These are phyloP conservation scores for Gnomoniopsis smithogilvyi DNA, from an alignment of 2,329 filamentous ascomycete species.

Conservation along the genomic window DNA sequence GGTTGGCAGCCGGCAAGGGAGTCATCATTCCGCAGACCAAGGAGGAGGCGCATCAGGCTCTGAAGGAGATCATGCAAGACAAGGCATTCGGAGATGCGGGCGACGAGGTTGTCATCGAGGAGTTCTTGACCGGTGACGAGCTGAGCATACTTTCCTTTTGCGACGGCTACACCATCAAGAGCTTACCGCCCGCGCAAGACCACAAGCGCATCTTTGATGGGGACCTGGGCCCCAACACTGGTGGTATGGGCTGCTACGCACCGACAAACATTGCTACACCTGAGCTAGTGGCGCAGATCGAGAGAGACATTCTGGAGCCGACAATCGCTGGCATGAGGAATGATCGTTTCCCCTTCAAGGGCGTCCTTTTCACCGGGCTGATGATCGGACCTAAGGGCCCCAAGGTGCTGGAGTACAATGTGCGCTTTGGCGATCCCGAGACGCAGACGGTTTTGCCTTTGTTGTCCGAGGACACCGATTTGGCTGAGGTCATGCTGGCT, in stretches of 20 bases:
- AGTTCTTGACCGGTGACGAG: slow-evolving; percentile 88
- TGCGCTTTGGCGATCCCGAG: slow-evolving; percentile 89
- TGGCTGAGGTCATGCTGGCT: slow-evolving; percentile 85
- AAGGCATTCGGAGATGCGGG: slow-evolving; percentile 84
- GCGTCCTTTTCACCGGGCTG: slow-evolving; percentile 82
- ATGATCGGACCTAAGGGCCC: slow-evolving; percentile 85
- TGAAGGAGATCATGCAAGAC: slow-evolving; percentile 88
- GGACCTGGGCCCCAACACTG: slow-evolving; percentile 88
- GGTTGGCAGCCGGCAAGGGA: slow-evolving; percentile 90
- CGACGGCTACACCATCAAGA: slow-evolving; percentile 81
- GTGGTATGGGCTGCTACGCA: slow-evolving; percentile 96
- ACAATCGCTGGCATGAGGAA: slow-evolving; percentile 85
- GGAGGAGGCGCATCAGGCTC: slow-evolving; percentile 75
- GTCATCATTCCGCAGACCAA: slow-evolving; percentile 84
- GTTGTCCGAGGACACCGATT: slow-evolving; percentile 72
- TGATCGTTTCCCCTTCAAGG: slow-evolving; percentile 71
- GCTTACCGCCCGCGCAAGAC: slow-evolving; percentile 87
- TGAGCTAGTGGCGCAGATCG: slow-evolving; percentile 72
- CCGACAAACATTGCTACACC: slow-evolving; percentile 78
- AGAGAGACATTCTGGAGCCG: slow-evolving; percentile 80
- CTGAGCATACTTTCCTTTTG: slow-evolving; percentile 88
- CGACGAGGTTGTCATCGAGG: slow-evolving; percentile 91
- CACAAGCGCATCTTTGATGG: slow-evolving; percentile 94
- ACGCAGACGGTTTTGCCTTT: slow-evolving; percentile 83
- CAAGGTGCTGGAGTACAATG: slow-evolving; percentile 88